A percentile compares a stretch with the other conserved stretches of the same genome.
phyloP scores from a whole-genome alignment of 2,329 filamentous ascomycete species.

The Phyllosticta capitalensis region DNA sequence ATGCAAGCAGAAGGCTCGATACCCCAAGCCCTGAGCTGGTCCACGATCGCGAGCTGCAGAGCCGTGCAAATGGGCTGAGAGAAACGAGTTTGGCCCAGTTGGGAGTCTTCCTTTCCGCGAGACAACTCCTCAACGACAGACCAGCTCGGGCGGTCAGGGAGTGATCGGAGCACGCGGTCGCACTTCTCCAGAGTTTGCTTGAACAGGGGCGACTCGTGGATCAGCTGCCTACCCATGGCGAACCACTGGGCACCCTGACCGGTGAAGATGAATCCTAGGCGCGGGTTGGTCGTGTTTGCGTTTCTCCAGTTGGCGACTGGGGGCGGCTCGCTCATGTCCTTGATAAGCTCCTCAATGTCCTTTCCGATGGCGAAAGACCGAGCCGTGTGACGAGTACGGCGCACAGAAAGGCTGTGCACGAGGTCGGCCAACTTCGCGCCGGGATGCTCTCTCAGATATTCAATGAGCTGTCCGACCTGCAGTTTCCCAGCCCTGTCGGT shows the following conservation, averaged over 20 bases:
- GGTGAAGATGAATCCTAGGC: conserved; percentile 19
- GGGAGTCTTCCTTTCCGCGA: conserved; percentile 14
- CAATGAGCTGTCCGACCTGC: not conserved
- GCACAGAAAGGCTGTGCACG: not conserved
- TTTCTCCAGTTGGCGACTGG: conserved; percentile 1
- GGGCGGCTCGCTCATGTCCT: conserved; percentile 3
- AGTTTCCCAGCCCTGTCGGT: conserved; percentile 10
- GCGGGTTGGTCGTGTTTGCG: not conserved
- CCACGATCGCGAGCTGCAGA: conserved; percentile 20
- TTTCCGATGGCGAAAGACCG: not conserved
- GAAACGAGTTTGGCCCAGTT: conserved; percentile 15
- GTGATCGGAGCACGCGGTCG: conserved; percentile 9
- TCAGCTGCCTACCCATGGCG: conserved; percentile 12
- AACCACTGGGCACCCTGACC: conserved; percentile 24
- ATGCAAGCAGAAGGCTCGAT: conserved; percentile 17
- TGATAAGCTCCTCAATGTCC: not conserved
- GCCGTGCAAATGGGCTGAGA: conserved; percentile 19
- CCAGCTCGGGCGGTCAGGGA: conserved; percentile 9
- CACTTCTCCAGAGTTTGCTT: not conserved
- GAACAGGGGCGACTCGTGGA: conserved; percentile 4
- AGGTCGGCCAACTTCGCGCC: not conserved
- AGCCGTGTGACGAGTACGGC: not conserved
- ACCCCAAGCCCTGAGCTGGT: conserved; percentile 19
- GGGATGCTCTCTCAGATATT: not conserved
- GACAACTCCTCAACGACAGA: conserved; percentile 16